phyloP scores from a whole-genome alignment of 305 asterid species.

The Fraxinus dipetala region DNA sequence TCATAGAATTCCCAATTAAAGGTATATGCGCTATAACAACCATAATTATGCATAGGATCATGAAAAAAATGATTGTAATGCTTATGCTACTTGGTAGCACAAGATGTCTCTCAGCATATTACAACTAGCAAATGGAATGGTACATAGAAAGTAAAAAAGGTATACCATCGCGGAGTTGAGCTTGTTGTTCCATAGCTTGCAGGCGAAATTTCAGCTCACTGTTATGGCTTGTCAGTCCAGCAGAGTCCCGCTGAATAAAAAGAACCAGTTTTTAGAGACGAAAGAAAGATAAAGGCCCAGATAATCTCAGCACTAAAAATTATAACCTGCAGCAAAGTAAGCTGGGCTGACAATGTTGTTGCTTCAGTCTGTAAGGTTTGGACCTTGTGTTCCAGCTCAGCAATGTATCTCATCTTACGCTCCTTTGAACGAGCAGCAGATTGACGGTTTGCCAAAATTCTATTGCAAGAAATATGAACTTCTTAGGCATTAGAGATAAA shows the following conservation, averaged over 20 bases:
- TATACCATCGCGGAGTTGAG: slow-evolving; percentile 82
- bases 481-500: background rate
- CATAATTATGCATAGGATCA: background rate
- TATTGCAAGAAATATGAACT: slow-evolving; percentile 26
- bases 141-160: background rate
- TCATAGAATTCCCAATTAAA: background rate
- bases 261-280: background rate
- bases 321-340: slow-evolving; percentile 77
- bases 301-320: background rate
- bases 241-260: slow-evolving; percentile 70
- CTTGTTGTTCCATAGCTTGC: slow-evolving; percentile 95
- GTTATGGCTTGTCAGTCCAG: slow-evolving; percentile 78
- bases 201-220: slow-evolving; percentile 79
- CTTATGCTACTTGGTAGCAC: background rate
- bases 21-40: background rate
- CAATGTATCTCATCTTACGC: slow-evolving; percentile 85
- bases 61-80: background rate
- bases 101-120: background rate
- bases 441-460: slow-evolving; percentile 93
- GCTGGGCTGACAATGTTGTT: slow-evolving; percentile 87
- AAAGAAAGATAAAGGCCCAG: background rate
- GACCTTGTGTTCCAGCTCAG: slow-evolving; percentile 92
- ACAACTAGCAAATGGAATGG: background rate
- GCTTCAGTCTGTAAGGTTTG: slow-evolving; percentile 95
- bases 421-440: slow-evolving; percentile 97